phyloP scores from a whole-genome alignment of 23 red algal genomes.

The Cyanidium caldarium region DNA sequence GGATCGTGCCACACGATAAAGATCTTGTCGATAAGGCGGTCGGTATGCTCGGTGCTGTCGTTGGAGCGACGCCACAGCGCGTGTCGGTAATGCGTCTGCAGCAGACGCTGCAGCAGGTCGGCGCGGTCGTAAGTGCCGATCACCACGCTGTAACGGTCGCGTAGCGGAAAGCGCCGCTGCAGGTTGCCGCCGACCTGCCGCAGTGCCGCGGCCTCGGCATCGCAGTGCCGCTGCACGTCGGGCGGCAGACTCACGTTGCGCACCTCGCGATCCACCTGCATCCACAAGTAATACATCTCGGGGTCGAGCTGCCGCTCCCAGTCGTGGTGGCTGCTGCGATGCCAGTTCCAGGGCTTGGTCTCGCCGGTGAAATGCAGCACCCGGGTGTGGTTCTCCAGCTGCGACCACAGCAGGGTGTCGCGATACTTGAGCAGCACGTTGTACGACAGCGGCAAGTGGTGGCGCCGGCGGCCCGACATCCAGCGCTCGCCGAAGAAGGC shows the following conservation, averaged over 20 bases:
- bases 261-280: background rate
- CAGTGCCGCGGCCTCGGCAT: background rate
- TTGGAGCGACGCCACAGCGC: background rate
- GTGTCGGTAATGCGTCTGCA: background rate
- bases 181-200: background rate
- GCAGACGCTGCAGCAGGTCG: background rate
- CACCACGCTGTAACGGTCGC: background rate
- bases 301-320: constrained; percentile 15
- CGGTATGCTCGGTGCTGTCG: background rate
- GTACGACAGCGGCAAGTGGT: constrained; percentile 40
- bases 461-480: background rate
- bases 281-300: constrained; percentile 10
- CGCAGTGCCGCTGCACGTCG: background rate
- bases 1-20: constrained; percentile 62
- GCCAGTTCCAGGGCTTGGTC: constrained; percentile 65
- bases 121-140: background rate
- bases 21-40: constrained; percentile 34
- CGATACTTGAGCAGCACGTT: constrained; percentile 47
- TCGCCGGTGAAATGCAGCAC: constrained; percentile 63
- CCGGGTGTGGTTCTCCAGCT: constrained; percentile 24
- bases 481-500: constrained; percentile 39
- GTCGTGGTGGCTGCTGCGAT: constrained; percentile 4
- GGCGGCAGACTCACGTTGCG: background rate
- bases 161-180: background rate
- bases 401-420: constrained; percentile 14